Percentiles rank a stretch among this genome's conserved stretches.
phyloP scores from a whole-genome alignment of 2,329 filamentous ascomycete species.

The Beauveria sp. region DNA sequence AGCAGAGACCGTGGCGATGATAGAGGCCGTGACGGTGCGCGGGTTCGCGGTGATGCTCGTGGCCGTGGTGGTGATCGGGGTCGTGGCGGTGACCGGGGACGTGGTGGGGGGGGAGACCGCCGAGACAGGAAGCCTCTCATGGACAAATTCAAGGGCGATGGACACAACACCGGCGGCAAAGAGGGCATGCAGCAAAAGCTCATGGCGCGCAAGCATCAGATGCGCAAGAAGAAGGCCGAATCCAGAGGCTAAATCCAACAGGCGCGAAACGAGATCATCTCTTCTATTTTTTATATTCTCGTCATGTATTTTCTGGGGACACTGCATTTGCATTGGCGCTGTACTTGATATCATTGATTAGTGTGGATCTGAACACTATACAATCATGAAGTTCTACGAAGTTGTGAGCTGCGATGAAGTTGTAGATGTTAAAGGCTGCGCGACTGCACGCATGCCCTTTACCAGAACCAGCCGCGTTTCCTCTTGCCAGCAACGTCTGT shows the following conservation, averaged over 20 bases:
- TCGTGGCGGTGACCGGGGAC: not conserved
- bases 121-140: slow-evolving; percentile 9
- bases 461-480: slow-evolving; percentile 8
- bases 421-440: not conserved
- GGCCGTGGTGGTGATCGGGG: slow-evolving; percentile 9
- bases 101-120: not conserved
- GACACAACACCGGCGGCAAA: slow-evolving; percentile 38
- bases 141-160: slow-evolving; percentile 21
- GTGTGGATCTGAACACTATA: not conserved
- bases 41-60: slow-evolving; percentile 12
- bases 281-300: not conserved
- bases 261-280: not conserved
- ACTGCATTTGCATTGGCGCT: slow-evolving; percentile 9
- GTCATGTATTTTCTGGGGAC: slow-evolving; percentile 3
- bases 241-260: slow-evolving; percentile 22
- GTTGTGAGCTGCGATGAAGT: not conserved
- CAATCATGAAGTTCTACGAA: not conserved
- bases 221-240: slow-evolving; percentile 59
- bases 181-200: slow-evolving; percentile 59
- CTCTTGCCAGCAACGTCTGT: slow-evolving; percentile 1
- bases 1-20: slow-evolving; percentile 1
- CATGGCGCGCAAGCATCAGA: slow-evolving; percentile 76
- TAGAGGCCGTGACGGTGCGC: slow-evolving; percentile 9
- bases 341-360: not conserved
- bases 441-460: not conserved